Evolutionary conservation across 1,139 yeast genomes (phyloP).

Genomic region (Taphrina populina): DNA sequence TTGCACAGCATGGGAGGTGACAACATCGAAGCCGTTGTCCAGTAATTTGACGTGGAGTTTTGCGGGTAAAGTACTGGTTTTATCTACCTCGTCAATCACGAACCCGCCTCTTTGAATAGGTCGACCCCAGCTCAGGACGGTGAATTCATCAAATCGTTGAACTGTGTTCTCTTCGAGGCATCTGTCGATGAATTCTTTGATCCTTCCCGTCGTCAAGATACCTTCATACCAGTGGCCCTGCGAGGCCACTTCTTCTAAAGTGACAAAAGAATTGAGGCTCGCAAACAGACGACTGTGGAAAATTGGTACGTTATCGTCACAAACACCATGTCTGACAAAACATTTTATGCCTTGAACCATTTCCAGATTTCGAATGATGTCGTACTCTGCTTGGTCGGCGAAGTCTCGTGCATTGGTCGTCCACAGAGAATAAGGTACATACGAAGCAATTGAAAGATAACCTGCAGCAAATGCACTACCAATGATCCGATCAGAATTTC

Average conservation of each 20-base stretch:
- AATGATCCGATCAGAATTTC: conserved; percentile 12
- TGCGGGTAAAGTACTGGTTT: not conserved
- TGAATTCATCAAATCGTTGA: not conserved
- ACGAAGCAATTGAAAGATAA: conserved; percentile 1
- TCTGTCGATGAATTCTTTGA: conserved; percentile 5
- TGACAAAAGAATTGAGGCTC: not conserved
- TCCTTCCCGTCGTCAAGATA: conserved; percentile 3
- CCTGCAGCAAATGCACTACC: conserved; percentile 23
- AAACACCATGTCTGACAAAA: conserved; percentile 8
- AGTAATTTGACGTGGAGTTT: not conserved
- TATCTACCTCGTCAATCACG: not conserved
- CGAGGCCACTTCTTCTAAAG: conserved; percentile 2
- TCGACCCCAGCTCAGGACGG: conserved; percentile 6
- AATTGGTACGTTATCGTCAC: conserved; percentile 22
- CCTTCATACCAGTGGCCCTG: conserved; percentile 14
- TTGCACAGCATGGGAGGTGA: not conserved
- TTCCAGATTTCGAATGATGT: conserved; percentile 2
- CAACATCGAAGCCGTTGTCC: not conserved
- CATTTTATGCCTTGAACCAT: not conserved
- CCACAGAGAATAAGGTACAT: conserved; percentile 18
- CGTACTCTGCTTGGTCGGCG: conserved; percentile 10
- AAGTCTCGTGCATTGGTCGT: not conserved
- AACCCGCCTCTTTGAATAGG: conserved; percentile 2
- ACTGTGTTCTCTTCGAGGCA: not conserved
- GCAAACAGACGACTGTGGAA: conserved; percentile 14